A percentile compares a stretch with the other conserved stretches of the same genome.
These are phyloP conservation scores for Dysphania ambrosioides DNA, from an alignment of 148 eudicot species.

Conservation along the genomic window DNA sequence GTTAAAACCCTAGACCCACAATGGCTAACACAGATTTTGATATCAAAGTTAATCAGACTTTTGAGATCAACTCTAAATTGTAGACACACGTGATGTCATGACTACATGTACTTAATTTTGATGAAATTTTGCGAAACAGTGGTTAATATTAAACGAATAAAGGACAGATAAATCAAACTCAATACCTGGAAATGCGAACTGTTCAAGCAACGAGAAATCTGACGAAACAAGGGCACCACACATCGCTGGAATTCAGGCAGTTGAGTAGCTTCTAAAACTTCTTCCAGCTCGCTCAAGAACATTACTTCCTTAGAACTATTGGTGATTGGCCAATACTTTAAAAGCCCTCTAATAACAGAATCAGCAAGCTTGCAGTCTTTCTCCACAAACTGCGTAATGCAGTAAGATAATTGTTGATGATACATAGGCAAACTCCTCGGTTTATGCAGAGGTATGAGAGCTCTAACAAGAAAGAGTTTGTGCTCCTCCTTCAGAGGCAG, in stretches of 20 bases:
- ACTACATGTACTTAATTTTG: background rate
- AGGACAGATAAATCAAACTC: background rate
- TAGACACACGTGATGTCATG: background rate
- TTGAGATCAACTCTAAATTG: background rate
- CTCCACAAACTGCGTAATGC: constrained; percentile 72
- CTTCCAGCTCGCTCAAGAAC: constrained; percentile 71
- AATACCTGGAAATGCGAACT: constrained; percentile 72
- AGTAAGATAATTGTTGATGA: constrained; percentile 69
- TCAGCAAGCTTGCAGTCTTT: constrained; percentile 83
- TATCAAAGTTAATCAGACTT: background rate
- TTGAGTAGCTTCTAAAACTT: constrained; percentile 73
- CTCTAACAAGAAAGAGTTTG: constrained; percentile 58
- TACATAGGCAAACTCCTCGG: constrained; percentile 72
- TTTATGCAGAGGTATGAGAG: constrained; percentile 69
- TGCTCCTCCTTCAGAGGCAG: constrained; percentile 80
- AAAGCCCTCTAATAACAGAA: constrained; percentile 59
- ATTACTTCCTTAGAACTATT: constrained; percentile 77
- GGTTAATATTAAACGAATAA: background rate
- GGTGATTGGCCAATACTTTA: constrained; percentile 78
- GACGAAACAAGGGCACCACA: constrained; percentile 65
- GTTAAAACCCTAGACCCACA: background rate
- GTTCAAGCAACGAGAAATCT: constrained; percentile 59
- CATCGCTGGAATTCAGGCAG: constrained; percentile 66
- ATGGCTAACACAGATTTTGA: background rate
- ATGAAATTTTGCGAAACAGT: background rate